Evolutionary conservation across 2,329 filamentous ascomycete species (phyloP).

Genomic region (Pseudogymnoascus sp.): DNA sequence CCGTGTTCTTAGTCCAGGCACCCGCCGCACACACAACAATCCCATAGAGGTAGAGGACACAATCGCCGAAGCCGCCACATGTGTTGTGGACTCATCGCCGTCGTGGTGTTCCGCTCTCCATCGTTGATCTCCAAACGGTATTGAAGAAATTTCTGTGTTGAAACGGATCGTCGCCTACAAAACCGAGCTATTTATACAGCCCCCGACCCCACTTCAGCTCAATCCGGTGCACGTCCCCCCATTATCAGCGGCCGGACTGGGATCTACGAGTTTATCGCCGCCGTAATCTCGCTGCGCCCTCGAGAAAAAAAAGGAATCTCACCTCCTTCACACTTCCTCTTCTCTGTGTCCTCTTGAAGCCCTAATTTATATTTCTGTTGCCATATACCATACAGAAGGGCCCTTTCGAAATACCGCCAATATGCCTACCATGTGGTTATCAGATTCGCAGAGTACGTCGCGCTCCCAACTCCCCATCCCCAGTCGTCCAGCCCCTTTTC

Average conservation of each 20-base stretch:
- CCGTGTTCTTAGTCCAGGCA: neutral
- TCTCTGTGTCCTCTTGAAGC: neutral
- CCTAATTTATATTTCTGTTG: neutral
- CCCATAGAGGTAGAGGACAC: neutral
- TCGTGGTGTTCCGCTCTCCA: neutral
- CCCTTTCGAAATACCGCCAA: constrained; percentile 13
- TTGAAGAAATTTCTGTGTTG: constrained; percentile 6
- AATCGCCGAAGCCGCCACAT: neutral
- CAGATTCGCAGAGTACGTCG: constrained; percentile 82
- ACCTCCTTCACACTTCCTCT: neutral
- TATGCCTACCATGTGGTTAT: constrained; percentile 72
- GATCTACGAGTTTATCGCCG: constrained; percentile 3
- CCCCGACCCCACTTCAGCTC: constrained; percentile 1
- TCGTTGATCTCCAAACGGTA: neutral
- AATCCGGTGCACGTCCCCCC: constrained; percentile 5
- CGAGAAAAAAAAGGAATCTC: neutral
- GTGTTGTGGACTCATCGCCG: neutral
- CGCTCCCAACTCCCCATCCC: neutral
- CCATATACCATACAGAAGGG: neutral
- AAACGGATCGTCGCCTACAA: neutral
- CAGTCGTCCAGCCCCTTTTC: constrained; percentile 5
- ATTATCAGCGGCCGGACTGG: neutral
- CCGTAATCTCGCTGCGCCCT: constrained; percentile 6
- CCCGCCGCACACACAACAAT: neutral
- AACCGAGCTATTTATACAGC: constrained; percentile 1